Conservation (phyloP, 2,329 filamentous ascomycete species). For the Fusarium sp. region DNA sequence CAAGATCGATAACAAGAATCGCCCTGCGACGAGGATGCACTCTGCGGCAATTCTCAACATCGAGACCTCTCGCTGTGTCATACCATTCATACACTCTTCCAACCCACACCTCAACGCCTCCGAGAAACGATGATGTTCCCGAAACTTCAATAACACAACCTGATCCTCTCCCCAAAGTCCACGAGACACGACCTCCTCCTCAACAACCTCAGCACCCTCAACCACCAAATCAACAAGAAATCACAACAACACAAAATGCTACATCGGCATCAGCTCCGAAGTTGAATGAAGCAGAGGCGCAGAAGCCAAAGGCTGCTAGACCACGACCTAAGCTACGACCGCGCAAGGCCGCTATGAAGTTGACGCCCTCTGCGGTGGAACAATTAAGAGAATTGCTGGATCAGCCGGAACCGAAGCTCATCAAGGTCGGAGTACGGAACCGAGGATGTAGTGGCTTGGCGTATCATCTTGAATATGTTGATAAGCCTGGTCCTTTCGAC, state of each 20-base stretch:
- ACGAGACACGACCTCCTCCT: slow-evolving; percentile 64
- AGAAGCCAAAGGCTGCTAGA: slow-evolving; percentile 69
- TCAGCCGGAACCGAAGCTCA: slow-evolving; percentile 90
- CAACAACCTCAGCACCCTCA: slow-evolving; percentile 38
- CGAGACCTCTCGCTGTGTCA: slow-evolving; percentile 50
- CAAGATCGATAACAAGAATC: slow-evolving; percentile 56
- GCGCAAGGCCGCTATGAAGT: slow-evolving; percentile 90
- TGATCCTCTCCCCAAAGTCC: slow-evolving; percentile 60
- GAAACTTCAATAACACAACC: slow-evolving; percentile 63
- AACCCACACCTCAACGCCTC: slow-evolving; percentile 55
- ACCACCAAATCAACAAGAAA: slow-evolving; percentile 32
- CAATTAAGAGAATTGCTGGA: slow-evolving; percentile 83
- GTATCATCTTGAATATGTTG: slow-evolving; percentile 95
- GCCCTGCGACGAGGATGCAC: slow-evolving; percentile 56
- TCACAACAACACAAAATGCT: slow-evolving; percentile 30
- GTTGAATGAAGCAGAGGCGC: slow-evolving; percentile 73
- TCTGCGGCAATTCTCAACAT: slow-evolving; percentile 58
- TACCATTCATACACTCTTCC: slow-evolving; percentile 67
- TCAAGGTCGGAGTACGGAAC: slow-evolving; percentile 94
- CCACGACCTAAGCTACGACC: slow-evolving; percentile 62
- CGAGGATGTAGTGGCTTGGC: slow-evolving; percentile 93
- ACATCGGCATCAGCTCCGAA: slow-evolving; percentile 44
- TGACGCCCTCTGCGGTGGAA: slow-evolving; percentile 82
- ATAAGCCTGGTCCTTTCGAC: slow-evolving; percentile 88
- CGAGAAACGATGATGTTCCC: slow-evolving; percentile 58